Conservation (phyloP, 2,329 filamentous ascomycete genomes). For the Pseudogymnoascus pannorum region DNA sequence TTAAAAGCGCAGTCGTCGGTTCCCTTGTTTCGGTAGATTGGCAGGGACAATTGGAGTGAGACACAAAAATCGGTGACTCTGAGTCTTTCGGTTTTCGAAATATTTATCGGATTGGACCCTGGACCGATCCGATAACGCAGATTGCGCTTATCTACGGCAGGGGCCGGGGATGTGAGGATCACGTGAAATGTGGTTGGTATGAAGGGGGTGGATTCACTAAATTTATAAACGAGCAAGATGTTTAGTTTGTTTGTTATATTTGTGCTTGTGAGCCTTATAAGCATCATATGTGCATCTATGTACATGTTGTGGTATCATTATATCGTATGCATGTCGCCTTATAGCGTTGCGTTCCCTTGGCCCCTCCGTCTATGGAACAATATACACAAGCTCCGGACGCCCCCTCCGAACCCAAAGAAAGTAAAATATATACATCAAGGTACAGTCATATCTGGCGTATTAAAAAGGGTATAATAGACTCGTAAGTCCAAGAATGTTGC, state of each 20-base stretch:
- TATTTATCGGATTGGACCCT: slow-evolving; percentile 1
- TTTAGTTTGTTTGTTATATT: not conserved
- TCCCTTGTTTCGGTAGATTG: not conserved
- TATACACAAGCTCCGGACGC: not conserved
- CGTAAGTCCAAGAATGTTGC: not conserved
- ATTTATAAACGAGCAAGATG: not conserved
- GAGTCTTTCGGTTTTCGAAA: not conserved
- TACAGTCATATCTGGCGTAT: not conserved
- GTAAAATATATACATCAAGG: not conserved
- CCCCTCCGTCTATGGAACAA: not conserved
- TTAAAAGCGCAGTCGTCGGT: not conserved
- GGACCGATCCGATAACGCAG: not conserved
- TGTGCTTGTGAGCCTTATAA: not conserved
- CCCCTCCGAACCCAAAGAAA: not conserved
- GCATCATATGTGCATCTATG: not conserved
- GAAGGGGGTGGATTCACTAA: not conserved
- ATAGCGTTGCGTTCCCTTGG: not conserved
- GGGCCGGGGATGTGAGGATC: not conserved
- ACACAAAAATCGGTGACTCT: not conserved
- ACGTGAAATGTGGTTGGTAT: not conserved
- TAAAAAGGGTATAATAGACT: not conserved
- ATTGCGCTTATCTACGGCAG: slow-evolving; percentile 4
- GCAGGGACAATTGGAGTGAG: not conserved
- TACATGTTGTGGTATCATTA: not conserved
- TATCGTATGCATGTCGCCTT: not conserved